Conservation (phyloP, 129 eudicot genomes). For the Artemisia argyi region DNA sequence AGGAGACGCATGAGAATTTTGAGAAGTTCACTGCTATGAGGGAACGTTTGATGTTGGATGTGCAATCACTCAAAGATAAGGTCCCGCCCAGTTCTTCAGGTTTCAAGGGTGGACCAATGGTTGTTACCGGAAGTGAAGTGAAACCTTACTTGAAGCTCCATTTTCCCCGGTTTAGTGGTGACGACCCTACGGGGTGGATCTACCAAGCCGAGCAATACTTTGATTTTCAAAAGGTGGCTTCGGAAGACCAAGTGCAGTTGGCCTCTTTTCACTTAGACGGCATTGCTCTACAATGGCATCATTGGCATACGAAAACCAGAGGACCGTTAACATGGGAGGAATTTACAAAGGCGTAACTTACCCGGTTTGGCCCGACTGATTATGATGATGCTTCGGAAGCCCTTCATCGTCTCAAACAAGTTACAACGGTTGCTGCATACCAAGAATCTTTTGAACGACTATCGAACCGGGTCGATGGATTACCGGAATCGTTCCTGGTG, state of each 20-base stretch:
- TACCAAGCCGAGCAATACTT: slow-evolving; percentile 18
- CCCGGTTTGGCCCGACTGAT: slow-evolving; percentile 4
- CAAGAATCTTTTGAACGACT: neutral
- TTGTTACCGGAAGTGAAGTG: too few species aligned
- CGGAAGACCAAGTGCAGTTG: neutral
- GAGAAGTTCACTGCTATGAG: too few species aligned
- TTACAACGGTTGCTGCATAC: neutral
- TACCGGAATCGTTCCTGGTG: too few species aligned
- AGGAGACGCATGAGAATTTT: too few species aligned
- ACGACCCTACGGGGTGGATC: slow-evolving; percentile 2
- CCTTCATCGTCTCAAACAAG: neutral
- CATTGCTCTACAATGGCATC: slow-evolving; percentile 12
- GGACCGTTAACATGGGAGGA: slow-evolving; percentile 3
- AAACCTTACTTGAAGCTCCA: neutral
- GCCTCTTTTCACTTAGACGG: slow-evolving; percentile 3
- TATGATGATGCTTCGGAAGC: slow-evolving; percentile 10
- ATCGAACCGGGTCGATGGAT: too few species aligned
- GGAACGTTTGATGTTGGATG: too few species aligned
- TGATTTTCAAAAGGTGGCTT: neutral
- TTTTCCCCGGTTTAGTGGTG: slow-evolving; percentile 2
- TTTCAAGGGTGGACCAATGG: too few species aligned
- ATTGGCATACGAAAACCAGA: neutral
- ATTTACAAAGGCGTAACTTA: neutral
- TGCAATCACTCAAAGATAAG: too few species aligned
- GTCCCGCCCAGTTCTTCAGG: too few species aligned